Evolutionary conservation across 176 grass and related monocot genomes (phyloP).

Genomic region (Bothriochloa decipiens): DNA sequence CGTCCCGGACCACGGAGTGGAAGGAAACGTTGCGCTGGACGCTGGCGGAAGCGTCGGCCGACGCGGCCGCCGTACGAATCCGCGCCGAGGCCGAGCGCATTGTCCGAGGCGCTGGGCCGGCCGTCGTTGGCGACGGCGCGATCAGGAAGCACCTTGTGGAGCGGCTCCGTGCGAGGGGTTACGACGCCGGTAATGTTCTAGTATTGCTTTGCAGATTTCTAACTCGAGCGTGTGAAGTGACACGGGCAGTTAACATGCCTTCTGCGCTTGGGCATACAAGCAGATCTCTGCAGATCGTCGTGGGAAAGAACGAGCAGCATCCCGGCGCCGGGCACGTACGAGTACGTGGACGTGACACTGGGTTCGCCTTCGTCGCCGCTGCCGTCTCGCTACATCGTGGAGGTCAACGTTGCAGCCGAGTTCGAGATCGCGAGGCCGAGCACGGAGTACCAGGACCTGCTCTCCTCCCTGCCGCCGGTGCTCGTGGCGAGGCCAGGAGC

Average conservation of each 20-base stretch:
- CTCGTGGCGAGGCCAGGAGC: conserved; percentile 53
- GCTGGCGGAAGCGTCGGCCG: conserved; percentile 50
- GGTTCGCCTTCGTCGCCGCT: background rate
- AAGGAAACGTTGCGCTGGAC: conserved; percentile 35
- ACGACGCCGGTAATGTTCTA: conserved; percentile 58
- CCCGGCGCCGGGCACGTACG: conserved; percentile 47
- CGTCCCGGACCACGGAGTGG: background rate
- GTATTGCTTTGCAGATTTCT: no score
- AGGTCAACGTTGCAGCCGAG: conserved; percentile 56
- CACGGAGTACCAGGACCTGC: conserved; percentile 48
- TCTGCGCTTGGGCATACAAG: background rate
- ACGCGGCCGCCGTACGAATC: conserved; percentile 47
- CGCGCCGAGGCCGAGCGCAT: conserved; percentile 59
- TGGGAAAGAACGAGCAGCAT: conserved; percentile 52
- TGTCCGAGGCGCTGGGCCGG: conserved; percentile 29
- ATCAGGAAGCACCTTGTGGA: conserved; percentile 42
- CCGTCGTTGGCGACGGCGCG: conserved; percentile 10
- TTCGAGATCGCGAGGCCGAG: conserved; percentile 84
- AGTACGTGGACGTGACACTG: conserved; percentile 62
- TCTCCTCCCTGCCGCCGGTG: conserved; percentile 50
- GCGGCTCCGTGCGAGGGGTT: conserved; percentile 53
- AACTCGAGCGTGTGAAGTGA: no score
- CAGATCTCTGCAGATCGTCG: conserved; percentile 76
- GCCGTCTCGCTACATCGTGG: conserved; percentile 61
- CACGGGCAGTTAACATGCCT: no score